Base-by-base conservation (phyloP, 352 stramenopile species). In the Pythium monospermum region DNA sequence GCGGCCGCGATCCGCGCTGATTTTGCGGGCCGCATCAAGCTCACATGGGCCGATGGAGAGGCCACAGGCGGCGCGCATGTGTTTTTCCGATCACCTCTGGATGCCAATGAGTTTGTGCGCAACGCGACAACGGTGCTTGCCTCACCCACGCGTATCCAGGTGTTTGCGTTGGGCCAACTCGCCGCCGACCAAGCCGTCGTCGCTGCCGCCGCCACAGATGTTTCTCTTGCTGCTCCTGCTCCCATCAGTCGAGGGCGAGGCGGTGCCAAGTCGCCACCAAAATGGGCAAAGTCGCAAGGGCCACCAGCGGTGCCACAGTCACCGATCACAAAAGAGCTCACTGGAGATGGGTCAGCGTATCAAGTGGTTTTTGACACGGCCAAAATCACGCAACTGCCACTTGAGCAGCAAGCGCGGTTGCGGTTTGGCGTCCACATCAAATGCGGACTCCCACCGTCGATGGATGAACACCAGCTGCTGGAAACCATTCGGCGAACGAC, bases 21-120 rank as follows among this genome's bases (percentile, higher is more conserved):
- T 32, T 56, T 62, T 43, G 47, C 59, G 13, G 49, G 53, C 6
- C 49, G 54, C 10, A 64, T 68, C 36, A 64, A 61, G 44, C 49
- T 68, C 18, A 64, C 60, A 28, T 68, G 60, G 60, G 60, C 60
- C 0, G 51, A 63, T 37, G 60, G 49, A 11, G 39, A 33, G 4
- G 33, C 60, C 6, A 68, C 49, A 15, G 53, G 55, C 23, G 50
- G 51, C 19, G 60, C 46, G 23, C 63, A 64, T 23, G 32, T 68
- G 0, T 64, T 49, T 26, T 68, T 68, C 40, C 39, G 36, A 0
- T 53, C 60, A 1, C 30, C 54, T 0, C 19, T 38, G 11, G 49
- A 68, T 15, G 58, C 58, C 4, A 66, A 66, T 30, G 23, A 11
- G n/a, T 66, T 66, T 38, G 27, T 61, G 3, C 28, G 23, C 19